These are phyloP conservation scores for Thermomucor indicae-seudaticae DNA, from an alignment of 371 early-diverging fungal genomes.

Conservation along the genomic window DNA sequence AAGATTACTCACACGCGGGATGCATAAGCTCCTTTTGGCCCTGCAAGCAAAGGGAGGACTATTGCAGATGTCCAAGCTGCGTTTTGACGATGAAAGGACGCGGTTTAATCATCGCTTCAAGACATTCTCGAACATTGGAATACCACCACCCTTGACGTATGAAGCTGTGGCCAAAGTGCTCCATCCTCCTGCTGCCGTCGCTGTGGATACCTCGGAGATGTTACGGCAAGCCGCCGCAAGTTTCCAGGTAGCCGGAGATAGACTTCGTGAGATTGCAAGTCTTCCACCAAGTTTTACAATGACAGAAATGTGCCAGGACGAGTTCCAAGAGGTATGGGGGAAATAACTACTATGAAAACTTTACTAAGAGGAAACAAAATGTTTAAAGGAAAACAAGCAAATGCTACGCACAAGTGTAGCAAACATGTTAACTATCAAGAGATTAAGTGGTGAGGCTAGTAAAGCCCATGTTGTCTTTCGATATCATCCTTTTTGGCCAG, in stretches of 20 bases:
- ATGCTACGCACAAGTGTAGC: constrained; percentile 40
- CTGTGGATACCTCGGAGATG: no score
- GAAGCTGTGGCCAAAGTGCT: constrained; percentile 22
- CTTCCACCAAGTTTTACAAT: constrained; percentile 20
- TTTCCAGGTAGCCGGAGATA: constrained; percentile 25
- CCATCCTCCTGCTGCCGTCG: constrained; percentile 22
- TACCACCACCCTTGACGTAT: constrained; percentile 45
- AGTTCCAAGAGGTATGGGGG: constrained; percentile 33
- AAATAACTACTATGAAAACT: neutral
- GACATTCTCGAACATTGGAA: constrained; percentile 40
- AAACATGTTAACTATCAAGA: no score
- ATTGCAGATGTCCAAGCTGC: constrained; percentile 28
- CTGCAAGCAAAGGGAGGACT: constrained; percentile 32
- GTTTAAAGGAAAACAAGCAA: constrained; percentile 31
- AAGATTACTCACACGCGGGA: constrained; percentile 20
- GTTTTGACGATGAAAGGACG: constrained; percentile 53
- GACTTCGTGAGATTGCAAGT: constrained; percentile 20
- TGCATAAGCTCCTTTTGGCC: constrained; percentile 29
- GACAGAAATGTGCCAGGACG: constrained; percentile 40
- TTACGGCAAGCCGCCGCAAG: constrained; percentile 20
- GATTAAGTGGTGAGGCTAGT: no score
- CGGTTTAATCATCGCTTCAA: constrained; percentile 61
- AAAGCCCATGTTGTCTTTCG: no score
- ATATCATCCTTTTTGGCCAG: no score
- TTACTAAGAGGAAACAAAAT: neutral